phyloP scores from a whole-genome alignment of 352 stramenopile genomes.

The Phytophthora kernoviae region DNA sequence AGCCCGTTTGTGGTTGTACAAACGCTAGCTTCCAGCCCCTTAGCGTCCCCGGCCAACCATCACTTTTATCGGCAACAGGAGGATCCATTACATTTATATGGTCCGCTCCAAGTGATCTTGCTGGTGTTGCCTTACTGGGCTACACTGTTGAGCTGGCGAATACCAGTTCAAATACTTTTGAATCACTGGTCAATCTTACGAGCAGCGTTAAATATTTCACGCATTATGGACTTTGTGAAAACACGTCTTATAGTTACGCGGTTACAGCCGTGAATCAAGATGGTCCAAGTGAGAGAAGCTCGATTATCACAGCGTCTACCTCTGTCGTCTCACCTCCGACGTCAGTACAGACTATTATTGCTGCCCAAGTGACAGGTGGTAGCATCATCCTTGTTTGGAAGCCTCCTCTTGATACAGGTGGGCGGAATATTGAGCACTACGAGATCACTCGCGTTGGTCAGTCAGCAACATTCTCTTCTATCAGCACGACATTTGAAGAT shows the following conservation, averaged over 20 bases:
- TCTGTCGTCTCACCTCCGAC: conserved; percentile 21
- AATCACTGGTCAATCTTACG: conserved; percentile 3
- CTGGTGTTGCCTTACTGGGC: conserved; percentile 44
- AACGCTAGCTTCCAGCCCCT: conserved; percentile 38
- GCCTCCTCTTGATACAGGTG: conserved; percentile 49
- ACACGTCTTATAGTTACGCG: conserved; percentile 47
- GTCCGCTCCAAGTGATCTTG: conserved; percentile 50
- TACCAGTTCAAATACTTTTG: neutral
- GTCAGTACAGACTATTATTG: conserved; percentile 22
- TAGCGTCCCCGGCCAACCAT: conserved; percentile 32
- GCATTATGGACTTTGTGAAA: conserved; percentile 45
- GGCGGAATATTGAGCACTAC: conserved; percentile 45
- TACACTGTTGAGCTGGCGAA: conserved; percentile 40
- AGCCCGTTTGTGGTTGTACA: conserved; percentile 34
- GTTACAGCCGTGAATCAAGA: conserved; percentile 58
- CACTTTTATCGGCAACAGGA: conserved; percentile 33
- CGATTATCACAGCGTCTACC: conserved; percentile 20
- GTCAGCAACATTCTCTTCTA: conserved; percentile 12
- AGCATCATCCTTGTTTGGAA: conserved; percentile 48
- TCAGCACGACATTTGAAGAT: conserved; percentile 36
- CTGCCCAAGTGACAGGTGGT: conserved; percentile 23
- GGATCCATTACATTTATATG: conserved; percentile 53
- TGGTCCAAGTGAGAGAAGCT: conserved; percentile 39
- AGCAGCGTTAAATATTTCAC: conserved; percentile 30
- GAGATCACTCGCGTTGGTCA: conserved; percentile 36